Conservation (phyloP, 2,329 filamentous ascomycete genomes). For the Nemania abortiva region DNA sequence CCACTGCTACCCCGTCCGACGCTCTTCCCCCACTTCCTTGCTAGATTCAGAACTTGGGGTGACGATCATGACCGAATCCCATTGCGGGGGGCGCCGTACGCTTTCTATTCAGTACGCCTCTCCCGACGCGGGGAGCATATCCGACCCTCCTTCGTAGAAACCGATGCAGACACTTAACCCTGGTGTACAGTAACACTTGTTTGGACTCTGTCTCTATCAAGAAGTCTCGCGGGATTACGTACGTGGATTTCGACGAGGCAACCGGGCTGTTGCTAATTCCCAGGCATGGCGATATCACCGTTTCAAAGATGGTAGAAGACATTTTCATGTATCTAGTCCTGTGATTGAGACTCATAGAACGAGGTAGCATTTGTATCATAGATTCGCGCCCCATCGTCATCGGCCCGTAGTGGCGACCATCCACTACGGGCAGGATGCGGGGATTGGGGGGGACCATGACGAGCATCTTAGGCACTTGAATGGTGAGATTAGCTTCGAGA, state of each 20-base stretch:
- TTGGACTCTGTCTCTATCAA: neutral
- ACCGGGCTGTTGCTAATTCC: neutral
- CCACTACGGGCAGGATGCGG: too few relatives aligned
- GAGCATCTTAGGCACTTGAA: too few relatives aligned
- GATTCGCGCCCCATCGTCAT: too few relatives aligned
- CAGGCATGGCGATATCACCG: neutral
- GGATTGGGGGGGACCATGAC: too few relatives aligned
- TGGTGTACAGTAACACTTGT: neutral
- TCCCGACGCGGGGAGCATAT: neutral
- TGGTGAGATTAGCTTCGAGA: too few relatives aligned
- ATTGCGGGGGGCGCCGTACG: neutral
- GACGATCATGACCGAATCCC: neutral
- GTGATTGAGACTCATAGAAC: too few relatives aligned
- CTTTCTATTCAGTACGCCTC: neutral
- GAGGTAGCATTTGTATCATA: too few relatives aligned
- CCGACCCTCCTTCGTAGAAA: neutral
- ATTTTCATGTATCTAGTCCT: too few relatives aligned
- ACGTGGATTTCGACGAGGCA: neutral
- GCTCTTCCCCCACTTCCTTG: neutral
- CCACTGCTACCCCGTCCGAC: slow-evolving; percentile 4
- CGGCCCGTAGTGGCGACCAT: too few relatives aligned
- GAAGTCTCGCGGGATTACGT: neutral
- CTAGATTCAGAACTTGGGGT: neutral
- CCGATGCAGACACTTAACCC: neutral
- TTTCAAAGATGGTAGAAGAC: too few relatives aligned